These are phyloP conservation scores for Coriolopsis trogii DNA, from an alignment of 1,284 basidiomycete genomes.

Conservation along the genomic window DNA sequence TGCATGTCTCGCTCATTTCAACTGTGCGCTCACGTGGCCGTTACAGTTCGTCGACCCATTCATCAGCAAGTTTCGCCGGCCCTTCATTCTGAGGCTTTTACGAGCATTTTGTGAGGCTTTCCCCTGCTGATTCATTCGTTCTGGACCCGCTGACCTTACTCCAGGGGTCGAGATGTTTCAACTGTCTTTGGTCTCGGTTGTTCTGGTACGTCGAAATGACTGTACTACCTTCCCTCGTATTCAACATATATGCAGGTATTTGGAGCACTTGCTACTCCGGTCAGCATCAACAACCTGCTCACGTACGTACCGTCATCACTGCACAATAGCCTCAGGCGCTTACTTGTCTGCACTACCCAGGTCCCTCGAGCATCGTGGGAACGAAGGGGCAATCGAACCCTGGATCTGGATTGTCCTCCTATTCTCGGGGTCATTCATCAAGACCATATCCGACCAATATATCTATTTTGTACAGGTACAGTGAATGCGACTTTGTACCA, in stretches of 20 bases:
- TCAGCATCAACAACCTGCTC: slow-evolving; percentile 45
- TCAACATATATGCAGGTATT: slow-evolving; percentile 20
- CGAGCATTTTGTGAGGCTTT: slow-evolving; percentile 28
- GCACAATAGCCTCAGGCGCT: background rate
- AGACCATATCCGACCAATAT: slow-evolving; percentile 45
- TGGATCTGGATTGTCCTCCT: slow-evolving; percentile 68
- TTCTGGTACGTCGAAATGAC: background rate
- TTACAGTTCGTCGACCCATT: slow-evolving; percentile 36
- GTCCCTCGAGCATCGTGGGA: slow-evolving; percentile 48
- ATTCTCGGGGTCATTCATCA: slow-evolving; percentile 57
- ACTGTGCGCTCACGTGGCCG: background rate
- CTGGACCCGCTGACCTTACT: too few relatives aligned
- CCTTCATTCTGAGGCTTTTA: slow-evolving; percentile 33
- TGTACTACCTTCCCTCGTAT: background rate
- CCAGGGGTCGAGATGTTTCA: slow-evolving; percentile 29
- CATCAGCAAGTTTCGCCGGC: slow-evolving; percentile 21
- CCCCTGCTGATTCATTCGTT: background rate
- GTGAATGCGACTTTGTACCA: slow-evolving; percentile 26
- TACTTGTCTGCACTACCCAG: slow-evolving; percentile 13
- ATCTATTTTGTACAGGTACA: slow-evolving; percentile 33
- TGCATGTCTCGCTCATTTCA: background rate
- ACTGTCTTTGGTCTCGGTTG: slow-evolving; percentile 25
- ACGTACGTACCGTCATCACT: background rate
- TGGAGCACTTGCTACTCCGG: slow-evolving; percentile 40
- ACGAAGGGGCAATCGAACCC: slow-evolving; percentile 43